phyloP scores from a whole-genome alignment of 495 filamentous ascomycete genomes.

The Glarea lozoyensis region DNA sequence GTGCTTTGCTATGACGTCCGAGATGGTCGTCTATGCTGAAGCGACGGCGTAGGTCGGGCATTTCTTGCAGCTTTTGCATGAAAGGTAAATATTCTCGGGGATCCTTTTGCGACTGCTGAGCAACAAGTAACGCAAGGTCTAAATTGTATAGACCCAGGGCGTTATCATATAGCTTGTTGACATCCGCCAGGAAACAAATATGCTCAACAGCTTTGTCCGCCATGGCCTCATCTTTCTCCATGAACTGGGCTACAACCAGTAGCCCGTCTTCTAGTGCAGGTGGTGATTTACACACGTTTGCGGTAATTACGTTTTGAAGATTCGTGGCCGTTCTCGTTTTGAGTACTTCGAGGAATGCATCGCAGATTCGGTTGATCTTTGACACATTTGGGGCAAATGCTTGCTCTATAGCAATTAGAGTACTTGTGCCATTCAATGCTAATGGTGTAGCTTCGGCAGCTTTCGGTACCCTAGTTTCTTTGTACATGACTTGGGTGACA shows the following conservation, averaged over 20 bases:
- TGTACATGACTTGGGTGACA: slow-evolving; percentile 89
- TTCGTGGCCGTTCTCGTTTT: slow-evolving; percentile 54
- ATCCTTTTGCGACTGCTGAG: slow-evolving; percentile 93
- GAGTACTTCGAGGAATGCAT: slow-evolving; percentile 68
- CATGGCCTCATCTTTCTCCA: slow-evolving; percentile 55
- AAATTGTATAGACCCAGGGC: slow-evolving; percentile 86
- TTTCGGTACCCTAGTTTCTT: slow-evolving; percentile 52
- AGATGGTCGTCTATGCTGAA: slow-evolving; percentile 89
- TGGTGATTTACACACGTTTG: slow-evolving; percentile 85
- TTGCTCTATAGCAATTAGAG: too few relatives aligned
- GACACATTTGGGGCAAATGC: too few relatives aligned
- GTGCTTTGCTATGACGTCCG: slow-evolving; percentile 62
- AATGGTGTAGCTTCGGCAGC: slow-evolving; percentile 16
- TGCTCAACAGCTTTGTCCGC: slow-evolving; percentile 85
- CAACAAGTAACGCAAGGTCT: slow-evolving; percentile 80
- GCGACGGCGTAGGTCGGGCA: slow-evolving; percentile 55
- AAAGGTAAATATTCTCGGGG: slow-evolving; percentile 94
- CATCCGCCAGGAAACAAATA: slow-evolving; percentile 92
- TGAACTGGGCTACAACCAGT: slow-evolving; percentile 62
- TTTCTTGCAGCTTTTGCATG: slow-evolving; percentile 72
- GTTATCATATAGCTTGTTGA: slow-evolving; percentile 85
- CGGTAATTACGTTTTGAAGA: slow-evolving; percentile 88
- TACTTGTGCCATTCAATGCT: slow-evolving; percentile 1
- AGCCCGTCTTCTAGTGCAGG: slow-evolving; percentile 85
- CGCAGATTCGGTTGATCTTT: slow-evolving; percentile 83